Base-by-base conservation (phyloP, 2,329 filamentous ascomycete species). In the Teratosphaeria destructans region DNA sequence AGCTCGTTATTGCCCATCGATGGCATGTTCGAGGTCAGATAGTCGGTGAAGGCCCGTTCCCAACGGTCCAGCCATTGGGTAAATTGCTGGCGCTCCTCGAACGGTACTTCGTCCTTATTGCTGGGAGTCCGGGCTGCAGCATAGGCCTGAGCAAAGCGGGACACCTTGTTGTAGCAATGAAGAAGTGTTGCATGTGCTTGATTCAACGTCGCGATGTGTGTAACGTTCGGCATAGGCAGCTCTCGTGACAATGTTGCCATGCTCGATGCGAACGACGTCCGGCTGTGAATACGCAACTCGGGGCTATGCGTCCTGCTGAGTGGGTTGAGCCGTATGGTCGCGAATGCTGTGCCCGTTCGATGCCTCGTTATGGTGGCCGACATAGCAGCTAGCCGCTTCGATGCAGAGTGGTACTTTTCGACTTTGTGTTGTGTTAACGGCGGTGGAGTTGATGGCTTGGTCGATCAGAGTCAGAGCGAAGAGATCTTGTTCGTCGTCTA, bases 161-260 rank as follows among this genome's bases (percentile, higher is more conserved):
- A 23, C 16, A 72, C 62, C 54, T 65, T 66, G 55, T 62, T 66
- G 26, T 65, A 66, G 60, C 70, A 72, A 32, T 71, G 67, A 26
- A 66, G 64, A 4, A 72, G 63, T 27, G 70, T 72, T 35, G 69
- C 69, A 39, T 70, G 68, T 23, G 70, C 69, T 59, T 72, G 70
- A 10, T 55, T 64, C 14, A 72, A 60, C 49, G 61, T 68, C 14
- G 65, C 64, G 52, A 70, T 68, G 3, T 61, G 59, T 1, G 65
- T 62, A 7, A 70, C 63, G 5, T 61, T 67, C 2, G 70, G 70
- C 67, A 71, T 70, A 2, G 70, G 70, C 1, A 72, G 63, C 56
- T 71, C 68, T 58, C 70, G 62, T 12, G 53, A 54, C 16, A 19
- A 16, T n/a, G 34, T 32, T 54, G 53, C 53, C 53, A 54, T 54